phyloP scores from a whole-genome alignment of 441 rosid genomes.

The Sinapis alba region DNA sequence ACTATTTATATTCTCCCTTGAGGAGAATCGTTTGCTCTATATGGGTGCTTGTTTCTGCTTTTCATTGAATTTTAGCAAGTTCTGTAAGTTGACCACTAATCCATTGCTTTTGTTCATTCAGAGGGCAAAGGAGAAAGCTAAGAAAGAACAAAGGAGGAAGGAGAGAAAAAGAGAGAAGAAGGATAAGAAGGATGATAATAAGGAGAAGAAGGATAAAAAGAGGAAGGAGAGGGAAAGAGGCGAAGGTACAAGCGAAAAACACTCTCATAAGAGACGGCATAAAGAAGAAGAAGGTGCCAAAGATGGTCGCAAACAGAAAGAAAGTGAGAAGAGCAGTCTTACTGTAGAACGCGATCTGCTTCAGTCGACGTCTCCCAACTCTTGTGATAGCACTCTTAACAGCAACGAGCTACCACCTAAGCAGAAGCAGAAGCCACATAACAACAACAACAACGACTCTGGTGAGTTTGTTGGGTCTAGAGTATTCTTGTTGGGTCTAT shows the following conservation, averaged over 20 bases:
- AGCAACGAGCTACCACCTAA: constrained; percentile 42
- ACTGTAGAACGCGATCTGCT: constrained; percentile 59
- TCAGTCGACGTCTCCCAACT: constrained; percentile 57
- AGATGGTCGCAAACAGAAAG: constrained; percentile 38
- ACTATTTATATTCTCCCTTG: neutral
- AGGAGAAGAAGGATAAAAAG: constrained; percentile 43
- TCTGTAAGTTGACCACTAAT: constrained; percentile 23
- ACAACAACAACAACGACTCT: constrained; percentile 39
- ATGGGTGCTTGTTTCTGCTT: constrained; percentile 3
- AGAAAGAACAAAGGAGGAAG: constrained; percentile 42
- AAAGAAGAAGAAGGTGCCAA: constrained; percentile 46
- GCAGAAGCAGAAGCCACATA: neutral
- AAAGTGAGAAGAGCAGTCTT: constrained; percentile 57
- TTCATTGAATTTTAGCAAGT: neutral
- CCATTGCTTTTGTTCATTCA: constrained; percentile 39
- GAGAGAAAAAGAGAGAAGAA: constrained; percentile 40
- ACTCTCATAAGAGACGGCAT: constrained; percentile 49
- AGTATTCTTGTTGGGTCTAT: constrained; percentile 62
- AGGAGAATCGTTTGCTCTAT: neutral
- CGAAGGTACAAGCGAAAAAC: constrained; percentile 44
- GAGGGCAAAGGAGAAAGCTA: constrained; percentile 50
- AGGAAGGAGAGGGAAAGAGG: constrained; percentile 41
- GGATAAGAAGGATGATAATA: constrained; percentile 38
- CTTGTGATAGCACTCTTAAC: constrained; percentile 59
- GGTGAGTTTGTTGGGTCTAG: constrained; percentile 63